Evolutionary conservation across 148 eudicot genomes (phyloP), one percentile per base, ranked within the genome.

Genomic region (Simmondsia chinensis): DNA sequence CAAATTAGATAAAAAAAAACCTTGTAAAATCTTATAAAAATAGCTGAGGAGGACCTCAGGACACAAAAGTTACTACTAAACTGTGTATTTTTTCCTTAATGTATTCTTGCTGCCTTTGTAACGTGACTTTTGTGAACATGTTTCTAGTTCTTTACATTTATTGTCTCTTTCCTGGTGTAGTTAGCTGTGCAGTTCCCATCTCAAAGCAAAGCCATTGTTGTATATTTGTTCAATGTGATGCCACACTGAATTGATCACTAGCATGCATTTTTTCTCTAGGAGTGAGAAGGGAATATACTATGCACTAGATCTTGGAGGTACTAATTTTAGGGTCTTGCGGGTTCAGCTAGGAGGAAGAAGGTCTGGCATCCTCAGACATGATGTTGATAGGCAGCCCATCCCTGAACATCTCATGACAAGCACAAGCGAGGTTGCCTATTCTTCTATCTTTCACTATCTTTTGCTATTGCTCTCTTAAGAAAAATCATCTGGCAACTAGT

Each of bases 251-350:
- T 20, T 49, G 46, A 35, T 34, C 56, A 15, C 7, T 18, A 29
- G 17, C 23, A n/a, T n/a, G n/a, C n/a, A 11, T 40, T 44, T 59
- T 50, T 60, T 22, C 45, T 54, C 28, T 73, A 91, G 97, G 94
- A 68, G 57, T 59, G 95, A 82, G 56, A 72, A 74, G 60, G 97
- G 95, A 43, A 69, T 71, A 40, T 91, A 76, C 68, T 91, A 91
- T 38, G 88, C 94, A 3, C 65, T 91, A 53, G 65, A 85, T 65
- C 80, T 91, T 44, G 95, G 94, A 48, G 97, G 94, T 45, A 79
- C 95, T 17, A 70, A 91, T 64, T 85, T 82, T 56, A 75, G 97
- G 71, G 80, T 91, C 33, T 59, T 79, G 55, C 64, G 86, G 34
- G 85, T 91, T 68, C 82, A 75, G 51, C 72, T 79, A 11, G 81